Evolutionary conservation across 495 filamentous ascomycete species (phyloP).

Genomic region (Pseudotulostoma volvatum): DNA sequence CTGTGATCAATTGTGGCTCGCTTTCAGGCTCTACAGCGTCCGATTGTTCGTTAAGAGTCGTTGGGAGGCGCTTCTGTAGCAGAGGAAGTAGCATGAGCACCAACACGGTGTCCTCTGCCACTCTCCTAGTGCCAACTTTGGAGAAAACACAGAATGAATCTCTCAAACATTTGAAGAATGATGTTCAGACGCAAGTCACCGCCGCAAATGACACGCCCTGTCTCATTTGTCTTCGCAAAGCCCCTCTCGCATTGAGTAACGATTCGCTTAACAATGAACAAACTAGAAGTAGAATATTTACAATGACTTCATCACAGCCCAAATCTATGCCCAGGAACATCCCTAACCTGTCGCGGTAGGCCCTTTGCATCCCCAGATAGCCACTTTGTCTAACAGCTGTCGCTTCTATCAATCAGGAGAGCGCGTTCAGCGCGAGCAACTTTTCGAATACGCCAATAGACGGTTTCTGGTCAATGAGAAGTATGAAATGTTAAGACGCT

Average conservation of each 20-base stretch:
- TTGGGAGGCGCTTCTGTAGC: too few relatives aligned
- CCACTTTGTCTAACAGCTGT: conserved; percentile 1
- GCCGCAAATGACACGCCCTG: too few relatives aligned
- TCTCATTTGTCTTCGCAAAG: too few relatives aligned
- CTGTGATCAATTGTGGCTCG: background rate
- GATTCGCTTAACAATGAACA: background rate
- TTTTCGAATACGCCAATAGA: conserved; percentile 15
- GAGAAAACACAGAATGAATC: background rate
- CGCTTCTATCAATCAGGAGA: background rate
- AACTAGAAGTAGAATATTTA: background rate
- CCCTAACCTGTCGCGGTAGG: background rate
- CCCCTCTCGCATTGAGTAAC: too few relatives aligned
- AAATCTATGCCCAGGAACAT: conserved; percentile 1
- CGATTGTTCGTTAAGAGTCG: background rate
- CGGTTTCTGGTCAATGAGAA: conserved; percentile 16
- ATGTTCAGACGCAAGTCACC: background rate
- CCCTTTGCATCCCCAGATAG: background rate
- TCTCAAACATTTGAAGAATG: background rate
- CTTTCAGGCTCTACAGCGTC: background rate
- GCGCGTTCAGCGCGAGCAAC: conserved; percentile 2
- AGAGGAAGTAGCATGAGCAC: background rate
- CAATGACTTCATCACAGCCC: background rate
- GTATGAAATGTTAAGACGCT: conserved; percentile 7
- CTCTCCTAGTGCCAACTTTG: background rate
- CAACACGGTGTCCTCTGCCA: background rate